These are phyloP conservation scores for Cercospora zeae-maydis DNA, from an alignment of 2,329 filamentous ascomycete genomes.

Conservation along the genomic window DNA sequence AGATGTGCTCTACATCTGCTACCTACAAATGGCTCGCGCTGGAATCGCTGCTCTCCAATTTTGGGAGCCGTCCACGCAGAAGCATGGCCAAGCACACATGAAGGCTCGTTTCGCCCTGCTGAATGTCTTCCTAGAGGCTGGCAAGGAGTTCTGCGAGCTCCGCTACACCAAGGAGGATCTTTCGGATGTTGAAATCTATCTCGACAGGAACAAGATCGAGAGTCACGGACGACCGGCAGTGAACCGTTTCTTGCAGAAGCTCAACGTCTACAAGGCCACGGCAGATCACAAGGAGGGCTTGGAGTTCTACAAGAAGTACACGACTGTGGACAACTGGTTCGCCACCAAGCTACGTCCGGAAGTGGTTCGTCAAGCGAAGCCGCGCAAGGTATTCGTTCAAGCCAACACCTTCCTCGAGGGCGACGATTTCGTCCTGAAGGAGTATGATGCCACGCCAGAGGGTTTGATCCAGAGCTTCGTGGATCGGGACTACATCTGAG, in stretches of 20 bases:
- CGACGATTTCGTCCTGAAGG: constrained; percentile 71
- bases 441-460: constrained; percentile 77
- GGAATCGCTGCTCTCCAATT: constrained; percentile 84
- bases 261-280: constrained; percentile 89
- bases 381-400: constrained; percentile 89
- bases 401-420: constrained; percentile 72
- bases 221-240: constrained; percentile 79
- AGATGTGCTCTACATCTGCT: constrained; percentile 81
- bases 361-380: constrained; percentile 72
- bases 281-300: constrained; percentile 77
- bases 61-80: constrained; percentile 81
- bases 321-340: constrained; percentile 80
- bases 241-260: constrained; percentile 79
- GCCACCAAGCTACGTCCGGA: constrained; percentile 72
- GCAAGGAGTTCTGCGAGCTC: constrained; percentile 81
- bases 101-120: constrained; percentile 78
- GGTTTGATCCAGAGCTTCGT: constrained; percentile 76
- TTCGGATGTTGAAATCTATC: constrained; percentile 73
- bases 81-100: constrained; percentile 70
- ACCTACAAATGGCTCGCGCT: constrained; percentile 91
- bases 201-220: constrained; percentile 84
- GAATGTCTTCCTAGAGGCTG: constrained; percentile 77
- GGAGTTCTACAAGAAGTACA: constrained; percentile 79
- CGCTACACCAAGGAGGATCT: constrained; percentile 66
- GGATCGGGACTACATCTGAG: constrained; percentile 38